phyloP scores from a whole-genome alignment of 2,329 filamentous ascomycete species.

The Lachnellula cervina region DNA sequence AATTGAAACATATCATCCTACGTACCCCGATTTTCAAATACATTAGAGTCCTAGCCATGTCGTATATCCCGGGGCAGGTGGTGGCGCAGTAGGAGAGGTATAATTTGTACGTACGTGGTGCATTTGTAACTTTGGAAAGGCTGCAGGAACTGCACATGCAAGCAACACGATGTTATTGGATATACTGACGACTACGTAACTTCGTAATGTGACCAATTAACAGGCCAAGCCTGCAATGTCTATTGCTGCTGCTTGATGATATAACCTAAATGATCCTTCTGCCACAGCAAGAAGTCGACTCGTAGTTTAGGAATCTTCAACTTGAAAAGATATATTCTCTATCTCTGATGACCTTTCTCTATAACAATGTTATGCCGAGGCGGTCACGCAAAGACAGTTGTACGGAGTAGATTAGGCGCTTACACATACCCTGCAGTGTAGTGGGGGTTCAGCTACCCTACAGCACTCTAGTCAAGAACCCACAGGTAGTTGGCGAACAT shows the following conservation, averaged over 20 bases:
- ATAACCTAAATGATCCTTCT: slow-evolving; percentile 15
- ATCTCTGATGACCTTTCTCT: neutral
- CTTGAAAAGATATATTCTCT: too few species aligned
- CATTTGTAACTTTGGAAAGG: neutral
- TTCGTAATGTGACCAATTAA: slow-evolving; percentile 16
- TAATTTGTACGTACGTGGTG: neutral
- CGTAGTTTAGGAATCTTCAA: too few species aligned
- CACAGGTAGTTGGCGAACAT: neutral
- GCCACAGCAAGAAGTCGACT: neutral
- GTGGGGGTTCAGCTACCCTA: slow-evolving; percentile 8
- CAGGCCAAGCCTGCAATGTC: neutral
- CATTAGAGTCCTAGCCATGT: neutral
- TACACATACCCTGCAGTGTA: neutral
- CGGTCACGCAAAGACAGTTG: slow-evolving; percentile 4
- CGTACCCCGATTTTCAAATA: too few species aligned
- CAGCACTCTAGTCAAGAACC: neutral
- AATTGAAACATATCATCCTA: neutral
- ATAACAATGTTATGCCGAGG: slow-evolving; percentile 3
- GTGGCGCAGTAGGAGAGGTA: slow-evolving; percentile 4
- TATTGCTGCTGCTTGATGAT: slow-evolving; percentile 4
- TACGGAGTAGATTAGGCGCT: slow-evolving; percentile 4
- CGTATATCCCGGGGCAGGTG: neutral
- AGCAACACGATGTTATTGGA: neutral
- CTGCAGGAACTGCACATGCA: slow-evolving; percentile 2
- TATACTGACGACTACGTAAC: neutral